Conservation (phyloP, 768 basidiomycete species). For the Sarcomyxa edulis region DNA sequence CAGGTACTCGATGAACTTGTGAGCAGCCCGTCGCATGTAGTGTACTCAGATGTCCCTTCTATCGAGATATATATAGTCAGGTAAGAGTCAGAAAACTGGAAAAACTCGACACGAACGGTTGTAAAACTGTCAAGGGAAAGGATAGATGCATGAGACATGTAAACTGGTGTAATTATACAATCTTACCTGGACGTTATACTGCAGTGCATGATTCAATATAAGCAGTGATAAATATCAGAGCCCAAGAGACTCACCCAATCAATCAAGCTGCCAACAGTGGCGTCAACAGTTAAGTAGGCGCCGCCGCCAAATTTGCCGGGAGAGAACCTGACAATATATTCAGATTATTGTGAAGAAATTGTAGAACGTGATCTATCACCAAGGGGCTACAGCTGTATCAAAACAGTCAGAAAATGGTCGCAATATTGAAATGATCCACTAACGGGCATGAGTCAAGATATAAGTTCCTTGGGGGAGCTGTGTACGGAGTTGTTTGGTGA, state of each 20-base stretch:
- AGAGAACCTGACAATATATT: constrained; percentile 30
- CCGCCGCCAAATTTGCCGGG: constrained; percentile 37
- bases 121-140: constrained; percentile 28
- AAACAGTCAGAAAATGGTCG: not conserved
- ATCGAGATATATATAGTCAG: not conserved
- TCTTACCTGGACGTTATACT: constrained; percentile 50
- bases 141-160: constrained; percentile 5
- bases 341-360: constrained; percentile 3
- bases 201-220: too few species aligned
- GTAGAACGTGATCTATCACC: constrained; percentile 17
- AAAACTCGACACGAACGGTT: constrained; percentile 29
- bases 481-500: constrained; percentile 45
- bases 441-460: constrained; percentile 54
- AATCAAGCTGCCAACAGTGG: constrained; percentile 48
- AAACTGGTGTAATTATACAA: constrained; percentile 13
- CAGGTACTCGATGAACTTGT: constrained; percentile 51
- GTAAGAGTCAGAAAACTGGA: constrained; percentile 4
- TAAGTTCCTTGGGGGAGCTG: constrained; percentile 44
- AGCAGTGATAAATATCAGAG: too few species aligned
- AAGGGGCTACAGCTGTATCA: constrained; percentile 42
- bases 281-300: constrained; percentile 51
- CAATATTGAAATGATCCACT: constrained; percentile 11
- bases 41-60: constrained; percentile 64
- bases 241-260: too few species aligned
- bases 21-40: constrained; percentile 55